Conservation (phyloP, 1,284 basidiomycete species). For the Microbotryum scabiosae region DNA sequence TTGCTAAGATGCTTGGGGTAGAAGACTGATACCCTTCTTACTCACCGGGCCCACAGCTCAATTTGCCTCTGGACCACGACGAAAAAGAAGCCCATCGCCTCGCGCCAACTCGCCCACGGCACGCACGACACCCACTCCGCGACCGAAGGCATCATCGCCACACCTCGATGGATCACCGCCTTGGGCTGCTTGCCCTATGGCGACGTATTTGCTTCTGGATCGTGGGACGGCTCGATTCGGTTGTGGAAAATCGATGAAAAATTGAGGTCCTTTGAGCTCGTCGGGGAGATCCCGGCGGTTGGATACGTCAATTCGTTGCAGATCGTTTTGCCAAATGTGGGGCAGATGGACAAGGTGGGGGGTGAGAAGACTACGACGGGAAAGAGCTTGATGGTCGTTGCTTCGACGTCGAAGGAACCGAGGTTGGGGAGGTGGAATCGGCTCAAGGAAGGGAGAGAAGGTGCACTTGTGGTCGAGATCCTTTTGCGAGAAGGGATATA, state of each 20-base stretch:
- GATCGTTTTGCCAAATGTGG: slow-evolving; percentile 51
- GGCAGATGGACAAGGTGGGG: slow-evolving; percentile 39
- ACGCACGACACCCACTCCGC: slow-evolving; percentile 59
- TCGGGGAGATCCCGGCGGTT: slow-evolving; percentile 55
- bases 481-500: slow-evolving; percentile 6
- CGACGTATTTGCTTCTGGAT: slow-evolving; percentile 85
- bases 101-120: slow-evolving; percentile 76
- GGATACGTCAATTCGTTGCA: slow-evolving; percentile 90
- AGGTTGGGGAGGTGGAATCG: slow-evolving; percentile 80
- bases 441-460: slow-evolving; percentile 64
- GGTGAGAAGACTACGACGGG: slow-evolving; percentile 34
- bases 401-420: slow-evolving; percentile 77
- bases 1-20: slow-evolving; percentile 4
- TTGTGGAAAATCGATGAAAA: slow-evolving; percentile 78
- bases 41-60: slow-evolving; percentile 48
- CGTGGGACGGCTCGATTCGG: slow-evolving; percentile 80
- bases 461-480: slow-evolving; percentile 51
- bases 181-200: slow-evolving; percentile 75
- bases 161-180: slow-evolving; percentile 84
- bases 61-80: slow-evolving; percentile 86
- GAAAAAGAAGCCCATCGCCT: slow-evolving; percentile 94
- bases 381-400: slow-evolving; percentile 57
- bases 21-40: background rate
- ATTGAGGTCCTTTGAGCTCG: slow-evolving; percentile 62
- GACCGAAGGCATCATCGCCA: slow-evolving; percentile 62